These are phyloP conservation scores for Helotiales sp. DNA, from an alignment of 2,329 filamentous ascomycete genomes.

Conservation along the genomic window DNA sequence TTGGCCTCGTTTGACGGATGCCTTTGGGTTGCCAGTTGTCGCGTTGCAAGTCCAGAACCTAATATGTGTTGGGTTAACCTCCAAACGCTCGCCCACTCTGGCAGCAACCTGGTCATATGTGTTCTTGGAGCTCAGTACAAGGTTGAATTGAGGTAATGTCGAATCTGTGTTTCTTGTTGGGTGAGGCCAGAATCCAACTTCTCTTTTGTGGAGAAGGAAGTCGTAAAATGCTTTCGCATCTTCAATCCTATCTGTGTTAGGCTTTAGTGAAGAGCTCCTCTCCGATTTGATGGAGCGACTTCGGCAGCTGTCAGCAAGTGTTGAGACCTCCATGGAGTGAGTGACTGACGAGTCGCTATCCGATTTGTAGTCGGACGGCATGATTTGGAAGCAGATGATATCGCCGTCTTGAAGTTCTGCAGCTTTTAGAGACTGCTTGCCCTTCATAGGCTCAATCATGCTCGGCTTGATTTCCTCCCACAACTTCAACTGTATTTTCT, in stretches of 20 bases:
- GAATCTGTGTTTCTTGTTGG: constrained; percentile 50
- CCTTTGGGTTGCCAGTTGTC: constrained; percentile 74
- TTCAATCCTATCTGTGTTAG: constrained; percentile 51
- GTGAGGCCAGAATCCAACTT: constrained; percentile 74
- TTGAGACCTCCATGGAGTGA: constrained; percentile 3
- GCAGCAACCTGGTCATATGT: constrained; percentile 84
- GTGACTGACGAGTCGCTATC: constrained; percentile 27
- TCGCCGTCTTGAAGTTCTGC: constrained; percentile 97
- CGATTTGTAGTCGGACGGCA: constrained; percentile 12
- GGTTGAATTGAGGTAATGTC: constrained; percentile 64
- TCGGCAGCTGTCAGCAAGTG: constrained; percentile 21
- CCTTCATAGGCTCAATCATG: constrained; percentile 95
- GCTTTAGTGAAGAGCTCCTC: not conserved
- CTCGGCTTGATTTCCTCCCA: constrained; percentile 98
- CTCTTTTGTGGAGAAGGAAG: constrained; percentile 81
- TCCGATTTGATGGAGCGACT: constrained; percentile 3
- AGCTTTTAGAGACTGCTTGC: constrained; percentile 82
- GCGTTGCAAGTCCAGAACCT: constrained; percentile 87
- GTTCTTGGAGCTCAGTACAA: constrained; percentile 85
- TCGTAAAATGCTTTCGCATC: constrained; percentile 91
- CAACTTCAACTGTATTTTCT: constrained; percentile 63
- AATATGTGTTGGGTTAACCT: constrained; percentile 79
- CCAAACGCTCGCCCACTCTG: constrained; percentile 77
- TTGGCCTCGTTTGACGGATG: constrained; percentile 70
- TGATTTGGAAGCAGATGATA: constrained; percentile 89